Evolutionary conservation across 1,284 basidiomycete species (phyloP).

Genomic region (Papiliotrema flavescens): DNA sequence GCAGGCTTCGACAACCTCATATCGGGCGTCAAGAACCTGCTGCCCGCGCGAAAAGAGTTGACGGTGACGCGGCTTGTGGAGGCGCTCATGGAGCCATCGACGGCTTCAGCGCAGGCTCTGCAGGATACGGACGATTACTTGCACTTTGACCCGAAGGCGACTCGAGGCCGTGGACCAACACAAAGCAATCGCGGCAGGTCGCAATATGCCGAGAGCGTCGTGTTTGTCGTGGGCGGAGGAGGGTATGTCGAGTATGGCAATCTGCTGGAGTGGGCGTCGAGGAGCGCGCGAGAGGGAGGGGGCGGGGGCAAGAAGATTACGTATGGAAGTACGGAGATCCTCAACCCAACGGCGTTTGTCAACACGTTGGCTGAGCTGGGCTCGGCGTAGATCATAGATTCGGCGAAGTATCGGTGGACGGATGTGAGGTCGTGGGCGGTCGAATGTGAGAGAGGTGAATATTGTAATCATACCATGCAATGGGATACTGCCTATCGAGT

Average conservation of each 20-base stretch:
- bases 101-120: slow-evolving; percentile 85
- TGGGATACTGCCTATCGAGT: too few species aligned
- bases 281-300: slow-evolving; percentile 52
- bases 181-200: slow-evolving; percentile 48
- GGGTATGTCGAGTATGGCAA: slow-evolving; percentile 98
- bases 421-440: too few species aligned
- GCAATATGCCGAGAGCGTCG: slow-evolving; percentile 79
- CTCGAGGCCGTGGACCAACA: slow-evolving; percentile 57
- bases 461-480: too few species aligned
- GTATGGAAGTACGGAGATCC: slow-evolving; percentile 93
- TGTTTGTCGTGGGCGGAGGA: slow-evolving; percentile 95
- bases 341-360: slow-evolving; percentile 84
- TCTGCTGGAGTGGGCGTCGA: slow-evolving; percentile 81
- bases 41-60: slow-evolving; percentile 91
- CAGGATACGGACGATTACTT: slow-evolving; percentile 96
- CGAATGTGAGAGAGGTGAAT: too few species aligned
- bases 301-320: slow-evolving; percentile 71
- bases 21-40: slow-evolving; percentile 96
- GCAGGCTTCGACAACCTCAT: slow-evolving; percentile 82
- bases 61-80: slow-evolving; percentile 89
- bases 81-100: slow-evolving; percentile 92
- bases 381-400: slow-evolving; percentile 4
- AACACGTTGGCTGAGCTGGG: slow-evolving; percentile 43
- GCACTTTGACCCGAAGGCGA: slow-evolving; percentile 83
- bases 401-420: not conserved